Evolutionary conservation across 306 rosid species (phyloP).

Genomic region (Rosa persica): DNA sequence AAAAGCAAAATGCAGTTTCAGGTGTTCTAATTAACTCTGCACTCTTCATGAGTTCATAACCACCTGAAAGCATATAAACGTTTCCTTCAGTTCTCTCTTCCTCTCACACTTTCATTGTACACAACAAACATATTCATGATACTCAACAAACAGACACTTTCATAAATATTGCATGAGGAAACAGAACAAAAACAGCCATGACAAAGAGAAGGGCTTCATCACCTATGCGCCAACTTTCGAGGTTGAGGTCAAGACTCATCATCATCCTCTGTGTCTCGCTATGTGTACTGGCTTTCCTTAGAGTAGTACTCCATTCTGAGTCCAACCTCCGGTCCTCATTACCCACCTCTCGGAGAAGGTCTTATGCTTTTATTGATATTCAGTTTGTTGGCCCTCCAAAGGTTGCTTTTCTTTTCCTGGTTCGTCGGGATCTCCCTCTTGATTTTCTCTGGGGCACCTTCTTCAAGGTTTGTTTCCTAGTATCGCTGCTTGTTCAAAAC

Average conservation of each 20-base stretch:
- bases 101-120: not conserved
- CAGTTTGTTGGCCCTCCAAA: slow-evolving; percentile 22
- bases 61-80: not conserved
- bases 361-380: not conserved
- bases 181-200: slow-evolving; percentile 16
- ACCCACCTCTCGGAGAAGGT: slow-evolving; percentile 4
- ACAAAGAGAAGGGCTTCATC: slow-evolving; percentile 28
- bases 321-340: slow-evolving; percentile 21
- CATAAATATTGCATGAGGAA: slow-evolving; percentile 1
- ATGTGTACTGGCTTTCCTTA: slow-evolving; percentile 22
- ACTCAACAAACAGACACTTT: not conserved
- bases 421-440: slow-evolving; percentile 21
- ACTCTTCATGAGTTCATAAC: not conserved
- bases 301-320: slow-evolving; percentile 18
- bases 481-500: not conserved
- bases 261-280: slow-evolving; percentile 9
- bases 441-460: slow-evolving; percentile 30
- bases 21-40: not conserved
- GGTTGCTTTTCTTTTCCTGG: slow-evolving; percentile 29
- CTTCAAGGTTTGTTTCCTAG: slow-evolving; percentile 25
- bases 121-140: not conserved
- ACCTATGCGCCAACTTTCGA: not conserved
- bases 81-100: slow-evolving; percentile 3
- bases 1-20: slow-evolving; percentile 6
- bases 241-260: slow-evolving; percentile 8